Conservation (phyloP, 176 grass and related monocot genomes). For the Aegilops umbellulata region DNA sequence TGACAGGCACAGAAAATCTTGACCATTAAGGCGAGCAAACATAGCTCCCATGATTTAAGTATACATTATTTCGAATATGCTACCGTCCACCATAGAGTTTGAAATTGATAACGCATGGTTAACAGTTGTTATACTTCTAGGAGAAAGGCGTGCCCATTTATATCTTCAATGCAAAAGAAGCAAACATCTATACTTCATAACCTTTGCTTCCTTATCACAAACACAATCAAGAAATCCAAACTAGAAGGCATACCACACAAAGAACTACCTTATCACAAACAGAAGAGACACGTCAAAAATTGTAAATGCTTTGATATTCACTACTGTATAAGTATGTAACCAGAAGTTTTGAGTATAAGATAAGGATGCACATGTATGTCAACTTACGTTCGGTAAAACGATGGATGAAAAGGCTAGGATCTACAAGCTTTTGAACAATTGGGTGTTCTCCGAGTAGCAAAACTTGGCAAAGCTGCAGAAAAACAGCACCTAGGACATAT, state of each 20-base stretch:
- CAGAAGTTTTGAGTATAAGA: neutral
- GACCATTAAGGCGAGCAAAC: too few relatives aligned
- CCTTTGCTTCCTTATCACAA: neutral
- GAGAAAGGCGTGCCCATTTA: neutral
- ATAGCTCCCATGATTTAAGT: too few relatives aligned
- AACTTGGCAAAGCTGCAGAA: constrained; percentile 90
- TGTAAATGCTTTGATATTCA: neutral
- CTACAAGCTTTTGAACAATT: constrained; percentile 77
- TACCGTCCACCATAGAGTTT: neutral
- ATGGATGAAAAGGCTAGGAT: constrained; percentile 97
- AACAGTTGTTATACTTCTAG: too few relatives aligned
- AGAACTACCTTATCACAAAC: neutral
- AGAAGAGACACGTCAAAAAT: neutral
- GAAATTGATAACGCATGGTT: neutral
- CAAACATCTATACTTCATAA: neutral
- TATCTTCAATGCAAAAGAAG: neutral
- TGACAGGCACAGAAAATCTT: neutral
- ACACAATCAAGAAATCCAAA: neutral
- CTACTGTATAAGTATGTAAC: neutral
- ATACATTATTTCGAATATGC: too few relatives aligned
- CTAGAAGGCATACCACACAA: neutral
- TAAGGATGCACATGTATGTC: neutral
- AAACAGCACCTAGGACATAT: constrained; percentile 89
- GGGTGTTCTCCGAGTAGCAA: constrained; percentile 71
- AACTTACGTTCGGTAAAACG: constrained; percentile 88